Base-by-base conservation (phyloP, 169 alveolate species). In the Cardiosporidium cionae region DNA sequence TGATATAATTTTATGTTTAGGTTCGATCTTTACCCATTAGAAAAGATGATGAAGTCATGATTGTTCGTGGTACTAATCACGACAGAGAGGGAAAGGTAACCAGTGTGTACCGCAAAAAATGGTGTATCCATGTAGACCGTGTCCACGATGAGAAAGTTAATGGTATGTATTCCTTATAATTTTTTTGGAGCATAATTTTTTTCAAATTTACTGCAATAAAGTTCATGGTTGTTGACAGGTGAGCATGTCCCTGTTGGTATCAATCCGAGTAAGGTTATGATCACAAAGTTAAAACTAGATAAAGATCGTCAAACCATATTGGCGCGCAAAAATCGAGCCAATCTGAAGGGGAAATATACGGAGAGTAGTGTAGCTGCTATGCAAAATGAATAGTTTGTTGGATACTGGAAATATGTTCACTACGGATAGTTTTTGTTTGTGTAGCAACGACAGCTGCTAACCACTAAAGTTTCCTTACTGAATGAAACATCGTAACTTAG, bases 1-100 rank as follows among this genome's bases (percentile, higher is more conserved):
- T 81, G n/a, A 34, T 32, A 16, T 32, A 35, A 23, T 81, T 1
- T 1, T 33, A 29, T 23, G 25, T 35, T 27, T 70, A 88, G 87
- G 92, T 89, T 67, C 94, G 98, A 76, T 89, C 99, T 3, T 88
- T 97, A 72, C 99, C 99, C 72, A 92, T 97, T 69, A 92, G 98
- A 80, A 96, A 95, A 86, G 99, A 97, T 69, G 99, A 97, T 79
- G 98, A 94, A 78, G 99, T 97, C 70, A 94, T 92, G 91, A 93
- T 97, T 73, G 95, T 94, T 67, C 90, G 99, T 72, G 99, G 99
- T 28, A 90, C 86, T 79, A 86, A 75, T 81, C 97, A 96, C 85
- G 98, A 95, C 75, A 94, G 98, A 65, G 98, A 93, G 86, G 99
- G 99, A 71, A 96, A 93, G 86, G 99, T 97, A 72, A 93, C 94